Conservation (phyloP, 768 basidiomycete genomes). For the Mycena albidolilacea region DNA sequence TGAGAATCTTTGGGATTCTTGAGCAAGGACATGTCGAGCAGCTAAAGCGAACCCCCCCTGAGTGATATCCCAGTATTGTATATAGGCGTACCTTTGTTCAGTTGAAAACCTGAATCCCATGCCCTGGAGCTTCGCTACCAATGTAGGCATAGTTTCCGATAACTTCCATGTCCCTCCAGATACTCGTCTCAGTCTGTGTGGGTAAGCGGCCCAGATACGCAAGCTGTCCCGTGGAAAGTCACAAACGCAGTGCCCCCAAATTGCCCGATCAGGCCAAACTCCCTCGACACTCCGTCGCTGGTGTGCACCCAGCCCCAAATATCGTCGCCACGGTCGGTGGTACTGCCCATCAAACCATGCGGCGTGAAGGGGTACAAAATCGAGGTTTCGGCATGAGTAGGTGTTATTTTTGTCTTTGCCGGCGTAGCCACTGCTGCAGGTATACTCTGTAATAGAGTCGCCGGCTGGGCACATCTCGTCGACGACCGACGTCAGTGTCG, state of each 20-base stretch:
- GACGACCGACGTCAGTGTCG: conserved; percentile 17
- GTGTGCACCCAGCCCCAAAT: conserved; percentile 36
- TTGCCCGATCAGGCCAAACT: conserved; percentile 32
- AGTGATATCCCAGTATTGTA: not conserved
- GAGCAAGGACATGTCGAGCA: conserved; percentile 35
- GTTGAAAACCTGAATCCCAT: conserved; percentile 49
- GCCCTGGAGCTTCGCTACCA: conserved; percentile 45
- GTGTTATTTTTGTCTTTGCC: conserved; percentile 29
- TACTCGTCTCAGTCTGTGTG: conserved; percentile 35
- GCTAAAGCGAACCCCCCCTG: not conserved
- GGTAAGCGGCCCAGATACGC: conserved; percentile 45
- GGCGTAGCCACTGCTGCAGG: not conserved
- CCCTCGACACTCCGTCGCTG: conserved; percentile 2
- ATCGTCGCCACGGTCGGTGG: conserved; percentile 26
- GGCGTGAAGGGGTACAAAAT: conserved; percentile 38
- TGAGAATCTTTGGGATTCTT: conserved; percentile 42
- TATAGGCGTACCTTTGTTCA: conserved; percentile 38
- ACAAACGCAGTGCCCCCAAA: conserved; percentile 34
- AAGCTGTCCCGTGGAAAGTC: conserved; percentile 20
- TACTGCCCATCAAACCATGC: conserved; percentile 28
- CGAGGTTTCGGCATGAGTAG: conserved; percentile 28
- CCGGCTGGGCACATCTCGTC: conserved; percentile 13
- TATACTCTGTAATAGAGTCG: too few relatives aligned
- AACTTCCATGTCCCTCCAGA: conserved; percentile 48
- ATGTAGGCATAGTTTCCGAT: conserved; percentile 43